These are phyloP conservation scores for Pontederia paniculata DNA, from an alignment of 176 grass and related monocot species.

Conservation along the genomic window DNA sequence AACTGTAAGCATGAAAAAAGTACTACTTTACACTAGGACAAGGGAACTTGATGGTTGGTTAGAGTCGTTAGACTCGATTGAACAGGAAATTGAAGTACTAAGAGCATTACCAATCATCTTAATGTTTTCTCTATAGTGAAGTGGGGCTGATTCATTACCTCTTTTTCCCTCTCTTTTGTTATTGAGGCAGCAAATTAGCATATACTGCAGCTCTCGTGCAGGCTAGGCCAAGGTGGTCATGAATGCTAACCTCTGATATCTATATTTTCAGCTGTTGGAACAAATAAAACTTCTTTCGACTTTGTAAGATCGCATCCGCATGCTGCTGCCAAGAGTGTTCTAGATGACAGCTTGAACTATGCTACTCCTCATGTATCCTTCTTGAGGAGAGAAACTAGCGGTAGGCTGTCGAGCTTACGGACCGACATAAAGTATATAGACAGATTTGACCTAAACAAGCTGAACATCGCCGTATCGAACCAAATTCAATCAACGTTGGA, in stretches of 20 bases:
- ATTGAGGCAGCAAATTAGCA: no score
- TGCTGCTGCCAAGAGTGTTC: constrained; percentile 36
- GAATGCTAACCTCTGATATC: not conserved
- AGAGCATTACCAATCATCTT: no score
- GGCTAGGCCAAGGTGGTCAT: no score
- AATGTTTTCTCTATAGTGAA: no score
- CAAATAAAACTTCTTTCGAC: constrained; percentile 30
- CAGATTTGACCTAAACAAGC: constrained; percentile 35
- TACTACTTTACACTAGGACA: no score
- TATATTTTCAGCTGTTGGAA: constrained; percentile 33
- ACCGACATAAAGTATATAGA: not conserved
- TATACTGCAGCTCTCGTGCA: no score
- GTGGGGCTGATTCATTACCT: no score
- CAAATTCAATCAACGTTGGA: constrained; percentile 46
- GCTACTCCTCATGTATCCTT: constrained; percentile 18
- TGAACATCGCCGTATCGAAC: constrained; percentile 40
- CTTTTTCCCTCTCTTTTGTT: no score
- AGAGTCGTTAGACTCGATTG: no score
- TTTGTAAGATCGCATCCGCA: constrained; percentile 34
- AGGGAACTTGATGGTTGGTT: no score
- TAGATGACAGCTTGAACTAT: constrained; percentile 42
- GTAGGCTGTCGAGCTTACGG: constrained; percentile 28
- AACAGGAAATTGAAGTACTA: no score
- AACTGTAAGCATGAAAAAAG: no score
- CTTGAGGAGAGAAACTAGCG: constrained; percentile 36